A percentile compares a stretch with the other conserved stretches of the same genome.
Conservation (phyloP, 2,329 filamentous ascomycete genomes). For the Aspergillus flavus region DNA sequence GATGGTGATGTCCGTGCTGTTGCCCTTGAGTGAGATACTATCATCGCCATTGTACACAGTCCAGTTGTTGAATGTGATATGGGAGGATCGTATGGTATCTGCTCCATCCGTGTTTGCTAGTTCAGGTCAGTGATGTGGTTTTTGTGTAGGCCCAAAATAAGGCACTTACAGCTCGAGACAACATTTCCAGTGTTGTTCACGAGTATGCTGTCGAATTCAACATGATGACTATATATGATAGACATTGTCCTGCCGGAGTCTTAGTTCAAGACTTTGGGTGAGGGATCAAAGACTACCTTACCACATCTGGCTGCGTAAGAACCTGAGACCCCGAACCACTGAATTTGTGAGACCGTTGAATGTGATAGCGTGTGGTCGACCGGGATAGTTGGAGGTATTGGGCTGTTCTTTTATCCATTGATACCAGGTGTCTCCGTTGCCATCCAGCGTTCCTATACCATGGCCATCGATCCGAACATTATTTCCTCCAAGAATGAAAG, state of each 20-base stretch:
- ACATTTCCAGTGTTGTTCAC: conserved; percentile 49
- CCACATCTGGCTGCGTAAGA: conserved; percentile 63
- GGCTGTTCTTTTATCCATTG: conserved; percentile 23
- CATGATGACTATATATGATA: conserved; percentile 51
- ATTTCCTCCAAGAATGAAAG: conserved; percentile 54
- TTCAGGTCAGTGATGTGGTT: not conserved
- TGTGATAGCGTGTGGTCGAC: conserved; percentile 33
- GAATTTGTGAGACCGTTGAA: conserved; percentile 21
- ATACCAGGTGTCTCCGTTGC: conserved; percentile 52
- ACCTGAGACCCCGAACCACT: conserved; percentile 23
- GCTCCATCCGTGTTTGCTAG: conserved; percentile 51
- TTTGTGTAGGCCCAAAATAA: rapidly evolving
- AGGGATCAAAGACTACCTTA: conserved; percentile 17
- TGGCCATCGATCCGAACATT: conserved; percentile 53
- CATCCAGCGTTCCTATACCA: conserved; percentile 51
- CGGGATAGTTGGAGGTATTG: conserved; percentile 32
- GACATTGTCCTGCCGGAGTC: conserved; percentile 50
- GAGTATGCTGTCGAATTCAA: conserved; percentile 55
- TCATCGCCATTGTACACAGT: conserved; percentile 57
- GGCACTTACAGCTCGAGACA: conserved; percentile 17
- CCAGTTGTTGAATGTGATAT: conserved; percentile 57
- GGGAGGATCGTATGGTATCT: conserved; percentile 57
- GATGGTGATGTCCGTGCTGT: conserved; percentile 58
- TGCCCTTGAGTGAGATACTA: conserved; percentile 57
- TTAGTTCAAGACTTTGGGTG: not conserved